These are phyloP conservation scores for Entomophthora muscae DNA, from an alignment of 371 early-diverging fungal species.

Conservation along the genomic window DNA sequence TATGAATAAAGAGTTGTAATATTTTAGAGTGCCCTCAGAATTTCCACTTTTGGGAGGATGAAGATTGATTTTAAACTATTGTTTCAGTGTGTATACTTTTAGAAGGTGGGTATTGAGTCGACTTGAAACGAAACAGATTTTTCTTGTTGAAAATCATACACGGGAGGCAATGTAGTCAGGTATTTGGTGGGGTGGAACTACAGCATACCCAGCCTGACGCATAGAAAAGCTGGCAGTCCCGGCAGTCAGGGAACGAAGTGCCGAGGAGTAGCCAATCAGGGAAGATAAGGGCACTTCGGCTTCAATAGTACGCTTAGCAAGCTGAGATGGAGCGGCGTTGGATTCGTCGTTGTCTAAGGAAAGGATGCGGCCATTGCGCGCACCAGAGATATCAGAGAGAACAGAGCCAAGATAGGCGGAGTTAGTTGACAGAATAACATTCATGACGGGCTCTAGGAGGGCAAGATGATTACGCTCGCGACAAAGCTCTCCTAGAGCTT, in stretches of 20 bases:
- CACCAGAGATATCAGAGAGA: slow-evolving; percentile 56
- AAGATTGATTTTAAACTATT: too few species aligned
- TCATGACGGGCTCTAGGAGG: slow-evolving; percentile 80
- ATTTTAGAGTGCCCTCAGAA: too few species aligned
- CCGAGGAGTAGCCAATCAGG: slow-evolving; percentile 76
- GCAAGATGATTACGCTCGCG: slow-evolving; percentile 24
- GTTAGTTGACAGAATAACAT: slow-evolving; percentile 47
- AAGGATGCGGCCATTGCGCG: slow-evolving; percentile 53
- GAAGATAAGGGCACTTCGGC: slow-evolving; percentile 66
- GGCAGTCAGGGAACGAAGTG: slow-evolving; percentile 67
- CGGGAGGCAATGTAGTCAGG: background rate
- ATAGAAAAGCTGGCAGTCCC: slow-evolving; percentile 70
- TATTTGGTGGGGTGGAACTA: background rate
- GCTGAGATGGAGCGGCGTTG: slow-evolving; percentile 5
- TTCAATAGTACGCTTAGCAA: background rate
- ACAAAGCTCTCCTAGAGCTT: slow-evolving; percentile 21
- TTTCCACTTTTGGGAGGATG: too few species aligned
- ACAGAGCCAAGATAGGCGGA: slow-evolving; percentile 60
- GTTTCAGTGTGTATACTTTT: too few species aligned
- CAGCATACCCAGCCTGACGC: slow-evolving; percentile 61
- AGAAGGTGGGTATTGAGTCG: too few species aligned
- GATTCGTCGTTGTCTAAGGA: slow-evolving; percentile 15
- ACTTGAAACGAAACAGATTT: too few species aligned
- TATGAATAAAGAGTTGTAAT: too few species aligned
- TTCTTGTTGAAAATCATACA: background rate